phyloP scores from a whole-genome alignment of 2,329 filamentous ascomycete species.

The Trichoderma asperellum region DNA sequence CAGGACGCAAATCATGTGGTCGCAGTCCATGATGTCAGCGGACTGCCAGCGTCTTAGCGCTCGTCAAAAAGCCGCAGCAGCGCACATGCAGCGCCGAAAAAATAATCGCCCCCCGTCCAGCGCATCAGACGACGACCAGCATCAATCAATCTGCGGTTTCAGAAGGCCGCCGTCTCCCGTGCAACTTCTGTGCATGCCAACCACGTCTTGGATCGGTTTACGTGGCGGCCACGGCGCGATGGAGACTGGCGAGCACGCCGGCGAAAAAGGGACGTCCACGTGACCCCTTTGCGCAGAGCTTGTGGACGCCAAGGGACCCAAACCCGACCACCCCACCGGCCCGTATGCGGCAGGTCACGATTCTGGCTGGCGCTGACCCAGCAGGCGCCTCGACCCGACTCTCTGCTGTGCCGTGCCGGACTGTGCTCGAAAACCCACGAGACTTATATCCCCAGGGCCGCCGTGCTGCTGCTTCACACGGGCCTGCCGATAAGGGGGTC shows the following conservation, averaged over 20 bases:
- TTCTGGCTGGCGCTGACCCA: conserved; percentile 29
- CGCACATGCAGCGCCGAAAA: conserved; percentile 16
- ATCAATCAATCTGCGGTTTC: conserved; percentile 10
- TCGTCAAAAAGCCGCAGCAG: neutral
- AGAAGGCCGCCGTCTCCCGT: conserved; percentile 7
- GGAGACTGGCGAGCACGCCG: conserved; percentile 13
- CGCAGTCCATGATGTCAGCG: conserved; percentile 22
- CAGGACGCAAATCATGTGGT: conserved; percentile 19
- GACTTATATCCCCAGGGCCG: neutral
- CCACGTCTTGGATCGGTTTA: neutral
- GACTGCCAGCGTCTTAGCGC: neutral
- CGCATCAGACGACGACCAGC: conserved; percentile 19
- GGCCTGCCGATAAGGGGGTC: conserved; percentile 23
- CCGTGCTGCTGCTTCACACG: conserved; percentile 23
- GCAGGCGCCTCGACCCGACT: conserved; percentile 11
- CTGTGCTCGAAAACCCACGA: neutral
- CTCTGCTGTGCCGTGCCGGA: neutral
- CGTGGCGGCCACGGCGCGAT: conserved; percentile 21
- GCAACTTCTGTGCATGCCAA: conserved; percentile 13
- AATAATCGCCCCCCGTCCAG: conserved; percentile 7
- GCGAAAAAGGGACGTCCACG: conserved; percentile 28
- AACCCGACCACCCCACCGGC: conserved; percentile 27
- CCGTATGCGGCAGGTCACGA: conserved; percentile 31
- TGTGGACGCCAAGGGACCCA: conserved; percentile 25
- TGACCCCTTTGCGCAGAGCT: conserved; percentile 23